Evolutionary conservation across 2,329 filamentous ascomycete genomes (phyloP), one percentile per base, ranked within the genome.

Genomic region (Colletotrichum sojae): DNA sequence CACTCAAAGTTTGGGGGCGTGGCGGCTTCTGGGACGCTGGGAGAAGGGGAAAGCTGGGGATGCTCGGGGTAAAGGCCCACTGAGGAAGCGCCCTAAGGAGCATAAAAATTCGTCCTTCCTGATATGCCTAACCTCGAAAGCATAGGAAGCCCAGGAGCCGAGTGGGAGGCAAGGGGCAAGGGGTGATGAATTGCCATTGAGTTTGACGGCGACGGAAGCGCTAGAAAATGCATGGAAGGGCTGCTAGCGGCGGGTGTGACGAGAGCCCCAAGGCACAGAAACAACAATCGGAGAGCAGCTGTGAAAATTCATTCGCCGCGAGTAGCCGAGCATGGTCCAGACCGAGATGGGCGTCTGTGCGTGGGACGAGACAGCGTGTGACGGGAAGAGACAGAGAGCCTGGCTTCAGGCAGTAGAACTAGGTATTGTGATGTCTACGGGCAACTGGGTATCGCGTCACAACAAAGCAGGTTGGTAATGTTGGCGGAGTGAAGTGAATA

Each of bases 181-280:
- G 36, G 31, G n/a, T 27, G 18, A 3, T 31, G 18, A 27, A 9
- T 36, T 54, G 40, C 49, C 15, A 48, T 51, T 15, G 18, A 51
- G 20, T 9, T n/a, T 20, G 45, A 22, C 25, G 55, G 62, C 55
- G 51, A 52, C 55, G 54, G 66, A 49, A 55, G 27, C 66, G 62
- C 66, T 69, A 66, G 62, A 69, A 69, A 56, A 66, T 36, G 66
- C 40, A 45, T 66, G 55, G 66, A 69, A 68, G 45, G 27, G 20
- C 16, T 22, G 25, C 12, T 36, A 52, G 52, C 40, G 58, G 18
- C 51, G 16, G 45, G 16, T 20, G n/a, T 18, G 36, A n/a, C 22
- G 58, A 46, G 45, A 43, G 40, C 31, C 31, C 31, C 31, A 36
- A 36, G 31, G 31, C 31, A 36, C 31, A 36, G 8, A 36, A 9